Evolutionary conservation across 306 rosid species (phyloP).

Genomic region (Datisca glomerata): DNA sequence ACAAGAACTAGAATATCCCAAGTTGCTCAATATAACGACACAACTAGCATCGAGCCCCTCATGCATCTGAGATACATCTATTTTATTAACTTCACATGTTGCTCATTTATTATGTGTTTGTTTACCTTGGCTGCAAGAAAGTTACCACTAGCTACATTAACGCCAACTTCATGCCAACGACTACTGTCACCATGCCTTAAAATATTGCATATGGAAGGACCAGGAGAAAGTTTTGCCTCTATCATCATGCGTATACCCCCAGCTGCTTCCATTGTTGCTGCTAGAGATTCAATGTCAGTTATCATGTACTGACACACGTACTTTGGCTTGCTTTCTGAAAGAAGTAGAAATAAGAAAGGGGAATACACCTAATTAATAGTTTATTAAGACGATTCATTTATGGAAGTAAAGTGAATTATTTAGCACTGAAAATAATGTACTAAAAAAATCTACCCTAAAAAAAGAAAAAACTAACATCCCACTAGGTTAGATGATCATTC

Average conservation of each 20-base stretch:
- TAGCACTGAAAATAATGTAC: background rate
- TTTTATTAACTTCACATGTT: conserved; percentile 92
- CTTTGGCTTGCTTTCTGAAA: conserved; percentile 61
- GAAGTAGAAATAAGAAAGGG: conserved; percentile 12
- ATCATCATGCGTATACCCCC: conserved; percentile 74
- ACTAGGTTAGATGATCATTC: background rate
- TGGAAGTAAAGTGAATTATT: background rate
- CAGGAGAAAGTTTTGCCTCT: conserved; percentile 95
- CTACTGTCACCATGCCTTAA: conserved; percentile 90
- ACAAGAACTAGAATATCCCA: conserved; percentile 97
- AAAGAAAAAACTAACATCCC: background rate
- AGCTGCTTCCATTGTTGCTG: conserved; percentile 90
- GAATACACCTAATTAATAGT: too few species aligned
- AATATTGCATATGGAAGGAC: conserved; percentile 84
- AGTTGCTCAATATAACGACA: conserved; percentile 82
- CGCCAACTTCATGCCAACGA: conserved; percentile 91
- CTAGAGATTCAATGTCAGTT: conserved; percentile 61
- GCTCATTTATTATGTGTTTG: conserved; percentile 23
- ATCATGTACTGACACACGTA: conserved; percentile 75
- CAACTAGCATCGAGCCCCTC: conserved; percentile 96
- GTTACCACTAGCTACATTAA: conserved; percentile 94
- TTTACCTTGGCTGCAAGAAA: conserved; percentile 94
- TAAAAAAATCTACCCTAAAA: too few species aligned
- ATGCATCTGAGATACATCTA: conserved; percentile 70
- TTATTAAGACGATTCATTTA: background rate